Conservation (phyloP, 2,329 filamentous ascomycete species). For the Fusarium transvaalense region DNA sequence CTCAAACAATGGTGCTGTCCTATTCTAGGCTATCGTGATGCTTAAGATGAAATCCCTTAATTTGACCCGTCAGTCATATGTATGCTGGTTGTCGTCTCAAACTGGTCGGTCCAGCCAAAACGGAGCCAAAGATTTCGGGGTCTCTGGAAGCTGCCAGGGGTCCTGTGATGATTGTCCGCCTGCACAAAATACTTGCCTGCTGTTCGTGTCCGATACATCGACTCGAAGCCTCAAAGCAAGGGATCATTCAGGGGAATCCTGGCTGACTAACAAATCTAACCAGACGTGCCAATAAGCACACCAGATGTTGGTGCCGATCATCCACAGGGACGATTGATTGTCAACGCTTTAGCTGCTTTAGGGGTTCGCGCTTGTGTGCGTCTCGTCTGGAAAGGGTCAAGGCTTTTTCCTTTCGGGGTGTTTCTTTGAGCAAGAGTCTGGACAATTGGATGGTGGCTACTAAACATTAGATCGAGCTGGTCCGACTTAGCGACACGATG, state of each 20-base stretch:
- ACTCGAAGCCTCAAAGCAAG: conserved; percentile 33
- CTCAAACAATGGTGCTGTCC: conserved; percentile 41
- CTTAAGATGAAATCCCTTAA: conserved; percentile 35
- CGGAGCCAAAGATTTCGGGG: conserved; percentile 36
- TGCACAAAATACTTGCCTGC: conserved; percentile 39
- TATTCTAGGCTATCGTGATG: conserved; percentile 25
- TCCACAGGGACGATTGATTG: conserved; percentile 45
- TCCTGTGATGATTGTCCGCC: conserved; percentile 13
- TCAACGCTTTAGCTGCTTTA: conserved; percentile 40
- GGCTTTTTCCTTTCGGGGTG: conserved; percentile 28
- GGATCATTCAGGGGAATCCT: conserved; percentile 33
- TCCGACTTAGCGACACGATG: conserved; percentile 18
- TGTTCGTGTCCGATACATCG: conserved; percentile 18
- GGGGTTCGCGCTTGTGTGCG: conserved; percentile 31
- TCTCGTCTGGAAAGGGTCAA: conserved; percentile 36
- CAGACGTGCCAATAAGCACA: conserved; percentile 29
- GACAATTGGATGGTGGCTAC: conserved; percentile 20
- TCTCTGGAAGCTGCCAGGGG: conserved; percentile 34
- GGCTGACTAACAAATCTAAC: conserved; percentile 24
- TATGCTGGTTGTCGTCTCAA: conserved; percentile 29
- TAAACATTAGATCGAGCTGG: conserved; percentile 14
- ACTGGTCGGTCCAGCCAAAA: conserved; percentile 9
- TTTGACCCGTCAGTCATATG: conserved; percentile 28
- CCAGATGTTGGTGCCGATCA: conserved; percentile 34
- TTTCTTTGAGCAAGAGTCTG: conserved; percentile 24